Conservation (phyloP, 2,329 filamentous ascomycete genomes). For the Cladorrhinum sp. region DNA sequence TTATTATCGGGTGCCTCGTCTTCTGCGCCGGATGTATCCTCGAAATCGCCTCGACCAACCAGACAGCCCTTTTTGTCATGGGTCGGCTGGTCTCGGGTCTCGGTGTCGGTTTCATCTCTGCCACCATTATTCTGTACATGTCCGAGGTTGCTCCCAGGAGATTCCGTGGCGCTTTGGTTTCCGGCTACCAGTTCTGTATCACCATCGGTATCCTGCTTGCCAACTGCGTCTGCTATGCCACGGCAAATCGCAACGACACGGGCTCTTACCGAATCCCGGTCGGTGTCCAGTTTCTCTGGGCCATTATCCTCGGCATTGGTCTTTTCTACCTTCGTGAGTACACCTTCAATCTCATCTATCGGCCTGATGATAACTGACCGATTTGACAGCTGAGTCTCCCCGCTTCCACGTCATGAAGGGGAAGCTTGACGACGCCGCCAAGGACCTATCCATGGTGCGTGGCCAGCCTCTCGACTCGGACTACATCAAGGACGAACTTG, state of each 20-base stretch:
- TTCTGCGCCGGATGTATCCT: slow-evolving; percentile 59
- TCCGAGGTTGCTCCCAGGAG: slow-evolving; percentile 58
- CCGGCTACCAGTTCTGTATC: slow-evolving; percentile 75
- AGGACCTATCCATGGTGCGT: slow-evolving; percentile 57
- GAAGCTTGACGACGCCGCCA: slow-evolving; percentile 56
- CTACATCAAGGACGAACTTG: slow-evolving; percentile 65
- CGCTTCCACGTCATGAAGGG: slow-evolving; percentile 70
- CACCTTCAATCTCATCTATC: background rate
- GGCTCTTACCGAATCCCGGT: slow-evolving; percentile 71
- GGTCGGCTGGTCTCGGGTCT: slow-evolving; percentile 63
- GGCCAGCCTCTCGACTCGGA: slow-evolving; percentile 63
- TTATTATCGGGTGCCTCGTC: slow-evolving; percentile 57
- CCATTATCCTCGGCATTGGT: slow-evolving; percentile 37
- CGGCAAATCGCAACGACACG: slow-evolving; percentile 55
- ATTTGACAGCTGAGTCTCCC: slow-evolving; percentile 65
- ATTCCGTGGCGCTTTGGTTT: slow-evolving; percentile 68
- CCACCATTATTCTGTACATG: slow-evolving; percentile 70
- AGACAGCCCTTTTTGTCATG: slow-evolving; percentile 54
- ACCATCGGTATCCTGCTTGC: slow-evolving; percentile 70
- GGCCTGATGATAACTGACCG: slow-evolving; percentile 21
- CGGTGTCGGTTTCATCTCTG: slow-evolving; percentile 66
- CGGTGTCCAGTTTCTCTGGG: slow-evolving; percentile 60
- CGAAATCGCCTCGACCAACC: slow-evolving; percentile 52
- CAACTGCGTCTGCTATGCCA: slow-evolving; percentile 64
- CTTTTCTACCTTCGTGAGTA: slow-evolving; percentile 37